Percentiles rank a stretch among this genome's conserved stretches.
phyloP scores from a whole-genome alignment of 345 rosid species.

The Rhizophora mangle region DNA sequence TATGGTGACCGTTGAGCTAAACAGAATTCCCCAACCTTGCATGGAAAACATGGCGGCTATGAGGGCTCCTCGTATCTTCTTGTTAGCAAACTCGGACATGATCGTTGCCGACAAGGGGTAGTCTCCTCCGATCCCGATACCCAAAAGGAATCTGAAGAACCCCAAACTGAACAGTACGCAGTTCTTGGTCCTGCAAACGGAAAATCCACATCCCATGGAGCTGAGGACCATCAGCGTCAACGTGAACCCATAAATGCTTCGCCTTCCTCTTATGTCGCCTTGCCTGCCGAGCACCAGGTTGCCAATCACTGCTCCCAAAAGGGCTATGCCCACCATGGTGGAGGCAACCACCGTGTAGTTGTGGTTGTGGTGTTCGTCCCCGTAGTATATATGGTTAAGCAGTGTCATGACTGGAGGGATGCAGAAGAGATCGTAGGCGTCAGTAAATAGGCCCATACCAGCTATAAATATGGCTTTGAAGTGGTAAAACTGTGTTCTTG shows the following conservation, averaged over 20 bases:
- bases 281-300: slow-evolving; percentile 55
- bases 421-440: slow-evolving; percentile 64
- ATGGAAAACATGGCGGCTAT: slow-evolving; percentile 69
- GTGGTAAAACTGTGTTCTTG: slow-evolving; percentile 54
- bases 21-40: slow-evolving; percentile 74
- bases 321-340: slow-evolving; percentile 40
- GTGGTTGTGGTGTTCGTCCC: background rate
- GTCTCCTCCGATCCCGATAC: slow-evolving; percentile 75
- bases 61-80: slow-evolving; percentile 66
- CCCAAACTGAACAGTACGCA: slow-evolving; percentile 59
- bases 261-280: slow-evolving; percentile 63
- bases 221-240: slow-evolving; percentile 52
- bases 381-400: slow-evolving; percentile 47
- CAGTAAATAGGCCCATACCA: slow-evolving; percentile 67
- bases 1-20: slow-evolving; percentile 50
- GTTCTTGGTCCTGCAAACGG: slow-evolving; percentile 44
- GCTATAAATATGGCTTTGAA: slow-evolving; percentile 61
- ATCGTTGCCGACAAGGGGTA: slow-evolving; percentile 77
- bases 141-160: slow-evolving; percentile 60
- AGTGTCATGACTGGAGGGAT: slow-evolving; percentile 44
- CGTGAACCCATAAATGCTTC: slow-evolving; percentile 55
- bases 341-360: slow-evolving; percentile 24
- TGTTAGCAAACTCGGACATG: slow-evolving; percentile 82
- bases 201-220: slow-evolving; percentile 64
- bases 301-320: slow-evolving; percentile 59